phyloP scores from a whole-genome alignment of 2,329 filamentous ascomycete species.

The Aspergillus jensenii region DNA sequence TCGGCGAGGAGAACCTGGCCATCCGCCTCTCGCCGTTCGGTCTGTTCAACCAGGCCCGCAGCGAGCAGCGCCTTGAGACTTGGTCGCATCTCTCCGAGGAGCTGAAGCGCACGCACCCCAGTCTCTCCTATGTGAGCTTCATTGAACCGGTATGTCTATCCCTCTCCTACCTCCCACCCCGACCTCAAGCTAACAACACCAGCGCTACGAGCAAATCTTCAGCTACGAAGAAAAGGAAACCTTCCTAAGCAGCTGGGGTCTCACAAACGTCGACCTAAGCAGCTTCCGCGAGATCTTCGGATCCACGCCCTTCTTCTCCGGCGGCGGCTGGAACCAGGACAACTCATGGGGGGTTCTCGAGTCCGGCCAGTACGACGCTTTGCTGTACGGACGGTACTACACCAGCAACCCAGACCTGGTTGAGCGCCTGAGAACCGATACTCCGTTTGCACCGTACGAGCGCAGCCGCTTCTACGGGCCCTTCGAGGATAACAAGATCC shows the following conservation, averaged over 20 bases:
- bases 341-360: slow-evolving; percentile 54
- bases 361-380: slow-evolving; percentile 47
- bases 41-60: slow-evolving; percentile 53
- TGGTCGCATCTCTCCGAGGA: slow-evolving; percentile 52
- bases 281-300: slow-evolving; percentile 54
- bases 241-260: slow-evolving; percentile 50
- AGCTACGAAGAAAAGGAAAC: slow-evolving; percentile 50
- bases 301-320: slow-evolving; percentile 56
- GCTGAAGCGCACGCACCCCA: slow-evolving; percentile 47
- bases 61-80: slow-evolving; percentile 54
- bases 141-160: slow-evolving; percentile 48
- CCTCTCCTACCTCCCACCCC: neutral
- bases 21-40: slow-evolving; percentile 52
- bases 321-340: slow-evolving; percentile 54
- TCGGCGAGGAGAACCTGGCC: slow-evolving; percentile 48
- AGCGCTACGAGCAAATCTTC: slow-evolving; percentile 55
- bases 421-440: slow-evolving; percentile 42
- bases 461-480: slow-evolving; percentile 47
- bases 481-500: slow-evolving; percentile 33
- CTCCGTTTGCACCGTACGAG: slow-evolving; percentile 45
- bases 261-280: slow-evolving; percentile 47
- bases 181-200: neutral
- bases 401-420: slow-evolving; percentile 53
- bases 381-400: slow-evolving; percentile 51
- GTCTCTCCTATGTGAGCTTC: slow-evolving; percentile 55